Base-by-base conservation (phyloP, 768 basidiomycete genomes). In the Lanmaoa rubissima region DNA sequence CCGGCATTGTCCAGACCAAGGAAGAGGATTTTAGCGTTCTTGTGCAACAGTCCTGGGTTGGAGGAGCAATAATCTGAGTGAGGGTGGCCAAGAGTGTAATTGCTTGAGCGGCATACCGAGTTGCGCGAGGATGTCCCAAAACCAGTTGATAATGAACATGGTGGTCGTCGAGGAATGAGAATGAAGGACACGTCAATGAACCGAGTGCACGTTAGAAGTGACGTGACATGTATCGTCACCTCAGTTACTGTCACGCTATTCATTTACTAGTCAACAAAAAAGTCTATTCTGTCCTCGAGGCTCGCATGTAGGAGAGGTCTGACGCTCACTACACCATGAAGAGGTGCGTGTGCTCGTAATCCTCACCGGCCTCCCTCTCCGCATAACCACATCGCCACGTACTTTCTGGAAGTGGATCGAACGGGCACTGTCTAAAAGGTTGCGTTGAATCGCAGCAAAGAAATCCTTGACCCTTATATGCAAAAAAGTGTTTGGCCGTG, bases 1-100 rank as follows among this genome's bases (percentile, higher is more conserved):
- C 97, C 96, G 51, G 97, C 97, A 79, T 98, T 99, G 73, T 98
- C 96, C 53, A 98, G 84, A 61, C 97, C 97, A 51, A 99, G 84
- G 86, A 99, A 99, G 61, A 99, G 84, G 72, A 99, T 97, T 84
- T 98, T 99, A 63, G 97, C 97, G 72, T 97, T 98, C 89, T 99
- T 97, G 81, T 94, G 91, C 77, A 88, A 68, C 66, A 96, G 81
- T 62, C 94, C 94, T 95, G 61, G 41, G 36, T 17, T 51, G 40
- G 35, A 28, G 39, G 54, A 41, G 43, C 26, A n/a, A 39, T 42
- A 5, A 51, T 51, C 38, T 59, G 19, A 61, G 51, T 24, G 48
- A 28, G 1, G 51, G 19, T 19, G 31, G 17, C 28, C 34, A 43
- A 12, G 39, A n/a, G 38, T 13, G 21, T 12, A 17, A 32, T 19